phyloP scores from a whole-genome alignment of 140 eudicot species.

The Ambrosia hybrid region DNA sequence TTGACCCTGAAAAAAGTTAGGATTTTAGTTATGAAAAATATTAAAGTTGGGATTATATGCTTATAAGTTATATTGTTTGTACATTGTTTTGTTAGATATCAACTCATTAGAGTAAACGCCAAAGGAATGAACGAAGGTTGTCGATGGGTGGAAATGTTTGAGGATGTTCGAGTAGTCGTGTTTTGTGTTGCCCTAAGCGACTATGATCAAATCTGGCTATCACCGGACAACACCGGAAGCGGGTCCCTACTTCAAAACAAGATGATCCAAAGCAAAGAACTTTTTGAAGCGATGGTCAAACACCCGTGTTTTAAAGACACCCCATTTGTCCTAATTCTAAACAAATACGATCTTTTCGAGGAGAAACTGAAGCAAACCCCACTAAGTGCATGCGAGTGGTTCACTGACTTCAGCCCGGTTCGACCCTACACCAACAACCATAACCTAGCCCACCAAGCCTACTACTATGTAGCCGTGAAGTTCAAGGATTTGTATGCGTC shows the following conservation, averaged over 20 bases:
- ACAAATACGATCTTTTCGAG: conserved; percentile 92
- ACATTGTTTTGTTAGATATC: conserved; percentile 50
- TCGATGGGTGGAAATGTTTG: conserved; percentile 99
- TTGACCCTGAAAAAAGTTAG: too few species aligned
- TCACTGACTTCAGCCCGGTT: conserved; percentile 80
- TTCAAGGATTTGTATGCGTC: conserved; percentile 81
- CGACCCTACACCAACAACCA: conserved; percentile 72
- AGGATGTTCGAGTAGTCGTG: conserved; percentile 90
- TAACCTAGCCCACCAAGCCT: conserved; percentile 89
- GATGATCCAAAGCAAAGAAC: conserved; percentile 87
- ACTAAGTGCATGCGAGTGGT: conserved; percentile 77
- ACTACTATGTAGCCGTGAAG: conserved; percentile 87
- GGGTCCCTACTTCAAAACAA: conserved; percentile 67
- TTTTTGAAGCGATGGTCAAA: conserved; percentile 68
- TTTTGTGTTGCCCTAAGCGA: conserved; percentile 83
- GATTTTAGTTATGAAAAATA: too few species aligned
- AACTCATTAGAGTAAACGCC: conserved; percentile 83
- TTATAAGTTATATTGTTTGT: background rate
- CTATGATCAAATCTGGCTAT: conserved; percentile 65
- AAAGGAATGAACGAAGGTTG: conserved; percentile 95
- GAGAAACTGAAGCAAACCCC: conserved; percentile 63
- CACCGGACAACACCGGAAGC: conserved; percentile 58
- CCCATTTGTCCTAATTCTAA: conserved; percentile 71
- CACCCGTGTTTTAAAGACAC: conserved; percentile 95
- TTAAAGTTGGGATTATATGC: too few species aligned